These are phyloP conservation scores for Drechslerella coelobrocha DNA, from an alignment of 2,329 filamentous ascomycete species.

Conservation along the genomic window DNA sequence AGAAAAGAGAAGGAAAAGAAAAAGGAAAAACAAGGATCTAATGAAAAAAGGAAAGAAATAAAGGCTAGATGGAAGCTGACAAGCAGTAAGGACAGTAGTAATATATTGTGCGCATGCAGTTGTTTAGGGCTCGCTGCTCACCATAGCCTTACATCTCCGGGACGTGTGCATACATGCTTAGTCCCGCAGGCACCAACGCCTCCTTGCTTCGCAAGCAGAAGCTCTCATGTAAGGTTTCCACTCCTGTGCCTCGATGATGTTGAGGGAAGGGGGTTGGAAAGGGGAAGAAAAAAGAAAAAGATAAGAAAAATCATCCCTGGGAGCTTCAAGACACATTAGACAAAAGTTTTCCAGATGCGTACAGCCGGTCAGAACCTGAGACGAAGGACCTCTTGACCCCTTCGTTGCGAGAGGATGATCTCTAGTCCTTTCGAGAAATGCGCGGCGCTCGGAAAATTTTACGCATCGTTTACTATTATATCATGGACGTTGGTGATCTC, in stretches of 20 bases:
- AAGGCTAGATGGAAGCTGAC: too few relatives aligned
- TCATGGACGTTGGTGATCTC: background rate
- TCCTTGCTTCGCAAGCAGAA: conserved; percentile 45
- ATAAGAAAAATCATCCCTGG: conserved; percentile 3
- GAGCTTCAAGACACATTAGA: background rate
- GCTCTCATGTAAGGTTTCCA: conserved; percentile 35
- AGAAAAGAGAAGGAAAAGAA: background rate
- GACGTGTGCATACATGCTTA: too few relatives aligned
- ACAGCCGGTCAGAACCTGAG: conserved; percentile 9
- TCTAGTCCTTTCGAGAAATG: conserved; percentile 2
- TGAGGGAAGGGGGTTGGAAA: background rate
- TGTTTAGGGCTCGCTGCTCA: too few relatives aligned
- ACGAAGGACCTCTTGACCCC: conserved; percentile 5
- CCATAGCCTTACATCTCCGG: too few relatives aligned
- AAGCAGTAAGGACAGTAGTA: conserved; percentile 6
- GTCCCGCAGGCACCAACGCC: conserved; percentile 27
- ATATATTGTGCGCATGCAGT: background rate
- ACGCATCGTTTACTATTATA: conserved; percentile 3
- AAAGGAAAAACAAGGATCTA: background rate
- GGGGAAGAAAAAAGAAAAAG: background rate
- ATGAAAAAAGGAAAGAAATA: too few relatives aligned
- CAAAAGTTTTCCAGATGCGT: conserved; percentile 9
- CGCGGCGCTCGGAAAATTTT: background rate
- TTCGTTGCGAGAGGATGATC: background rate
- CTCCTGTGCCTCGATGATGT: conserved; percentile 11